Conservation (phyloP, 768 basidiomycete genomes). For the Mycena indigotica region DNA sequence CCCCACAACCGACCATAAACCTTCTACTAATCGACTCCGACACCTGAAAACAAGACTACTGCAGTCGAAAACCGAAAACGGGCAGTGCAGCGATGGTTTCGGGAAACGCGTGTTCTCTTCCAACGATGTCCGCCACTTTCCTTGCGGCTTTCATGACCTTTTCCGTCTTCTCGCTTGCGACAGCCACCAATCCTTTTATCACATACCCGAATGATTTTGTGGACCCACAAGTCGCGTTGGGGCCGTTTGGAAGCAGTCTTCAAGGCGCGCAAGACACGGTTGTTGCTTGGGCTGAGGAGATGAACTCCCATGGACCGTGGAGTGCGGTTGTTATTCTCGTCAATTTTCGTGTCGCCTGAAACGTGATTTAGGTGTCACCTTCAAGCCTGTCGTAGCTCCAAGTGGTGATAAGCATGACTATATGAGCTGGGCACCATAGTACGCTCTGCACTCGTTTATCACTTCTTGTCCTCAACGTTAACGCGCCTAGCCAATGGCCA, state of each 20-base stretch:
- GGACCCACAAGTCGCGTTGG: conserved; percentile 49
- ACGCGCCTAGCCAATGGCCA: conserved; percentile 68
- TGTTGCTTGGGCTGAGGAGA: conserved; percentile 8
- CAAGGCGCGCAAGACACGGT: conserved; percentile 3
- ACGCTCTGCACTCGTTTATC: background rate
- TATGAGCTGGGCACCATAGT: conserved; percentile 13
- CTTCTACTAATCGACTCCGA: background rate
- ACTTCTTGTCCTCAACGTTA: background rate
- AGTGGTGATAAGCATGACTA: conserved; percentile 11
- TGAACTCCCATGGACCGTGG: conserved; percentile 9
- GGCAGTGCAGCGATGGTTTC: background rate
- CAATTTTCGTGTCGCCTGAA: background rate
- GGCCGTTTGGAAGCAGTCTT: conserved; percentile 31
- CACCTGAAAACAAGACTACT: no score
- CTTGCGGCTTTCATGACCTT: background rate
- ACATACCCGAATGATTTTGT: conserved; percentile 58
- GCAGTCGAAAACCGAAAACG: background rate
- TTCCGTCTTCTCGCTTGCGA: background rate
- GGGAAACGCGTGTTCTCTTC: background rate
- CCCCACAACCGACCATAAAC: background rate
- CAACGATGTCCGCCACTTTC: background rate
- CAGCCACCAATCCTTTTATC: conserved; percentile 11
- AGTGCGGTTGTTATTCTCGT: background rate
- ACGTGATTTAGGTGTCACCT: conserved; percentile 2
- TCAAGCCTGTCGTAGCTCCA: conserved; percentile 6